Percentiles rank a stretch among this genome's conserved stretches.
These are phyloP conservation scores for Simmondsia chinensis DNA, from an alignment of 148 eudicot species.

Conservation along the genomic window DNA sequence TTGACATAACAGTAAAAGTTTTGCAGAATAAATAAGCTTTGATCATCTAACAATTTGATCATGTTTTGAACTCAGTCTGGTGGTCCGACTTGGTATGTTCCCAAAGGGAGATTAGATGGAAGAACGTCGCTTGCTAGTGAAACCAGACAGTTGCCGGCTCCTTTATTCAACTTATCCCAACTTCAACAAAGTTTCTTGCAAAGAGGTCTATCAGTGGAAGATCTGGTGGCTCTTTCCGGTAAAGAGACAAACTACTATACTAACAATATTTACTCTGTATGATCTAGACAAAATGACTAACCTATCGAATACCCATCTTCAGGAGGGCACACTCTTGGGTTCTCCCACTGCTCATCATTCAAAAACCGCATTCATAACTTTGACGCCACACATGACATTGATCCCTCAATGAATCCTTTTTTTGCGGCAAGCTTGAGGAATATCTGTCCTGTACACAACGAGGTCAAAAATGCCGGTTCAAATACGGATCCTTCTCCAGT, in stretches of 20 bases:
- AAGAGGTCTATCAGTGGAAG: conserved; percentile 62
- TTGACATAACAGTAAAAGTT: not conserved
- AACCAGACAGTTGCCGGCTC: conserved; percentile 65
- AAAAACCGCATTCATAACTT: conserved; percentile 54
- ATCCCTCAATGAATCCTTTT: conserved; percentile 48
- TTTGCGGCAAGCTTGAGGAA: conserved; percentile 39
- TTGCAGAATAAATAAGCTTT: not conserved
- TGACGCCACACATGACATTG: conserved; percentile 38
- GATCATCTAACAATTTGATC: not conserved
- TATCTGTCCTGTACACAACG: conserved; percentile 29
- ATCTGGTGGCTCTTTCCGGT: conserved; percentile 91
- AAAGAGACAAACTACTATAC: conserved; percentile 3
- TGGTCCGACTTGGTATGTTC: conserved; percentile 84
- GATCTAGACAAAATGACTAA: not conserved
- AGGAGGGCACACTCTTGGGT: conserved; percentile 93
- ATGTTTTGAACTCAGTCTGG: conserved; percentile 38
- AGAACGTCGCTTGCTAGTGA: conserved; percentile 76
- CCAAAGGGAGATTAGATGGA: conserved; percentile 91
- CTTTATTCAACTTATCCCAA: conserved; percentile 73
- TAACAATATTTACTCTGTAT: not conserved
- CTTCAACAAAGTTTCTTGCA: conserved; percentile 73
- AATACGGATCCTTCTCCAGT: conserved; percentile 51
- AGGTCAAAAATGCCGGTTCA: conserved; percentile 35
- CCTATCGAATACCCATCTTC: conserved; percentile 1
- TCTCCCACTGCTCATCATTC: conserved; percentile 89